Percentiles rank a stretch among this genome's conserved stretches.
Evolutionary conservation across 2,329 filamentous ascomycete genomes (phyloP).

Genomic region (Neoarthrinium moseri): DNA sequence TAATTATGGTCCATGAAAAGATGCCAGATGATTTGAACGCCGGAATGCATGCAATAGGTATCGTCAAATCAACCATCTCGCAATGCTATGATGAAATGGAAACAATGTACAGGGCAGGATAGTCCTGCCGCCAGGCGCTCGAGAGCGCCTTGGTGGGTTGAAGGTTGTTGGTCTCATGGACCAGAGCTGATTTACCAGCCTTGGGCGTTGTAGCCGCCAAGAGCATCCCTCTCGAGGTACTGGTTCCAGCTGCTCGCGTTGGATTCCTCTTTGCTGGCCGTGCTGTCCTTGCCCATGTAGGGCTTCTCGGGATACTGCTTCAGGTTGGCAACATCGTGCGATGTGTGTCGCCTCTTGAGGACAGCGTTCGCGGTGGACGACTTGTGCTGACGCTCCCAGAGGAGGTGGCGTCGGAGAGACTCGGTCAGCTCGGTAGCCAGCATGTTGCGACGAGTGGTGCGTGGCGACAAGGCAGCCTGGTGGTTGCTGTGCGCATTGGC

Average conservation of each 20-base stretch:
- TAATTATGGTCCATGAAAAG: conserved; percentile 22
- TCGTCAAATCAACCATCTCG: conserved; percentile 28
- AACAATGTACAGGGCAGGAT: conserved; percentile 26
- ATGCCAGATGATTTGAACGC: conserved; percentile 28
- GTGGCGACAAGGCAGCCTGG: conserved; percentile 79
- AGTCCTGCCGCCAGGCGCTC: conserved; percentile 10
- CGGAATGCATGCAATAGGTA: conserved; percentile 31
- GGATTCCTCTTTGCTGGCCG: conserved; percentile 46
- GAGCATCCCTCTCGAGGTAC: conserved; percentile 78
- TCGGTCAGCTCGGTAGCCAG: conserved; percentile 91
- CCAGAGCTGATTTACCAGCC: conserved; percentile 79
- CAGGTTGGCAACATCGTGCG: conserved; percentile 86
- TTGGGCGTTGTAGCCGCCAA: conserved; percentile 77
- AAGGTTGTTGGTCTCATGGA: conserved; percentile 9
- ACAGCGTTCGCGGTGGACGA: conserved; percentile 85
- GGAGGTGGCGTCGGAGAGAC: conserved; percentile 83
- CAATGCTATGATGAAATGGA: conserved; percentile 28
- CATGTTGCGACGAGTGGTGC: conserved; percentile 94
- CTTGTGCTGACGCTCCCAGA: conserved; percentile 96
- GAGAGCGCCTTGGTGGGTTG: not conserved
- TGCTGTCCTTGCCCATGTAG: conserved; percentile 50
- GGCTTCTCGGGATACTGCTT: conserved; percentile 73
- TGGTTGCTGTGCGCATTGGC: conserved; percentile 63
- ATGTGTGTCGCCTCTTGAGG: conserved; percentile 85
- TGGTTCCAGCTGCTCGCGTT: conserved; percentile 80